Base-by-base conservation (phyloP, 768 basidiomycete species). In the Russula abietina region DNA sequence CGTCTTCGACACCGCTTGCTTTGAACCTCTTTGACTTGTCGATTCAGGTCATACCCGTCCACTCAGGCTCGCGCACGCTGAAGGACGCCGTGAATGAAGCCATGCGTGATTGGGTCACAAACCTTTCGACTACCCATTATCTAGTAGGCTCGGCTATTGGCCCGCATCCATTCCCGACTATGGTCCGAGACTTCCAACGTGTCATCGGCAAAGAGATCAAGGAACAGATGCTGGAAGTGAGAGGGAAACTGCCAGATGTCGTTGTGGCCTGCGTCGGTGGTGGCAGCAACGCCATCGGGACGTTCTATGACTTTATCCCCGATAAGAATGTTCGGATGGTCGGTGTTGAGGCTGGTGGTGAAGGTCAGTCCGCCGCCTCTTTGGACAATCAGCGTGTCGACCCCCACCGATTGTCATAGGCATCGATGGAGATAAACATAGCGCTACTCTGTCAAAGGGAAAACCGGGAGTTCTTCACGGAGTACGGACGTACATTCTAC, bases 1-100 rank as follows among this genome's bases (percentile, higher is more conserved):
- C 6, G 16, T 14, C 12, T 19, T 17, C 48, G 26, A 19, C 17
- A 17, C 17, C 6, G 9, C 45, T 32, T 64, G 17, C 17, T 32
- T 53, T 10, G 30, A 28, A 33, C 46, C 22, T 10, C 17, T 30
- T 56, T 65, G 26, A 60, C 49, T 41, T 33, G 4, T 45, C 16
- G 17, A 38, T 9, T 30, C 69, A 94, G 91, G 97, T 99, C 66
- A 78, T 99, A 56, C 90, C 97, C 16, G 96, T 98, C 28, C 78
- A 89, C 59, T 95, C 95, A 5, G 97, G 97, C 26, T 93, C 96
- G 26, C 84, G 89, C 71, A 98, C 96, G 6, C 79, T 99, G 67
- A 99, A 99, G 75, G 97, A 98, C 70, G 96, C 97, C 30, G 93
- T 98, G 67, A 99, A 98, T 77, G 96, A 98, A 67, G 96, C 97